Base-by-base conservation (phyloP, 2,329 filamentous ascomycete species). In the Tolypocladium endophyticum region DNA sequence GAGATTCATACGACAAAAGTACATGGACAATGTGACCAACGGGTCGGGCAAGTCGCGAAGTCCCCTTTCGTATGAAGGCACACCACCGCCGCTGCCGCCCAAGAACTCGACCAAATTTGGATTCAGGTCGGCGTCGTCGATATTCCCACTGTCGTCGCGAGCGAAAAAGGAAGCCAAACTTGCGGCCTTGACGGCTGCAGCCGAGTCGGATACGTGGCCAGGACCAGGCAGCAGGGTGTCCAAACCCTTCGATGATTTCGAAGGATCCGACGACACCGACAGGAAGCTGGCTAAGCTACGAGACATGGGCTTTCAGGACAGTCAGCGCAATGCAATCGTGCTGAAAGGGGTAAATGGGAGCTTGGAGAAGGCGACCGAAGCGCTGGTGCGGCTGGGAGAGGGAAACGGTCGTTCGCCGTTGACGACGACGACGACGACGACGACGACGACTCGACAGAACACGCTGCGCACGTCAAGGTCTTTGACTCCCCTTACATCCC, bases 1-100 rank as follows among this genome's bases (percentile, higher is more conserved):
- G 75, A 85, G 90, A 62, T 97, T 93, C 73, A 96, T 99, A 66
- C 83, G 93, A 62, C 87, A 93, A 69, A 99, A 99, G 74, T 99
- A 99, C 74, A 86, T 92, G 70, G 86, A 87, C 66, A 76, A 77
- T 61, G 68, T 72, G 55, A 63, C 70, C 67, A 63, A 72, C 66
- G 63, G 72, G 64, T 45, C 70, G 64, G 61, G 73, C 65, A 76
- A 76, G 64, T 76, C 74, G 0, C 74, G 74, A 57, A 80, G 78
- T 64, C 75, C 76, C n/a, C 75, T 74, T 56, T 81, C 81, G 16
- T 82, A 86, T 64, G 84, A 87, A 64, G 79, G 77, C 35, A 80
- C 76, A 7, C 74, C 85, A 16, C 85, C 85, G 20, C 82, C 85
- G 8, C 73, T 86, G 30, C 85, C 85, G 4, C 83, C 83, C 16